A percentile compares a stretch with the other conserved stretches of the same genome.
These are phyloP conservation scores for Leavenworthia alabamica DNA, from an alignment of 345 rosid species.

Conservation along the genomic window DNA sequence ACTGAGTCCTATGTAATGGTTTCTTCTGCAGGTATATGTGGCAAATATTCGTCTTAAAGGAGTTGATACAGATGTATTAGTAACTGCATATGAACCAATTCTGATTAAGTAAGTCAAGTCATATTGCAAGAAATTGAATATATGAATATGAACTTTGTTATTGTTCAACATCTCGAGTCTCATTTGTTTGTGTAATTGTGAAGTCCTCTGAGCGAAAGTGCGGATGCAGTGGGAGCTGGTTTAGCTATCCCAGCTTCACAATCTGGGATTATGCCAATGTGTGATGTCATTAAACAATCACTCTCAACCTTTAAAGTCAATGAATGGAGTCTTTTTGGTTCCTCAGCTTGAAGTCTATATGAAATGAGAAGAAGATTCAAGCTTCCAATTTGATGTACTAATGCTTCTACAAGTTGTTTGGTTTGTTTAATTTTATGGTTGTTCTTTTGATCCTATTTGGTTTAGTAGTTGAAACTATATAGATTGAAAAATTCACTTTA, in stretches of 20 bases:
- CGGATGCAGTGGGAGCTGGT: conserved; percentile 65
- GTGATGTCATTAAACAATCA: conserved; percentile 59
- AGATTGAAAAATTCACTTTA: background rate
- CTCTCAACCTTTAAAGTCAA: conserved; percentile 62
- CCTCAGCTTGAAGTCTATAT: conserved; percentile 21
- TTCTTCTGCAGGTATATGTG: conserved; percentile 53
- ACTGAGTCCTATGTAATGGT: background rate
- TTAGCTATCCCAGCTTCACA: conserved; percentile 50
- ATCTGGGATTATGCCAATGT: conserved; percentile 55
- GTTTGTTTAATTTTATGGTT: background rate
- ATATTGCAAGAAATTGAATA: background rate
- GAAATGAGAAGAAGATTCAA: background rate
- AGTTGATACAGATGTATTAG: conserved; percentile 66
- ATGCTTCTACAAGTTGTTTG: background rate
- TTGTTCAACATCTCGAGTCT: background rate
- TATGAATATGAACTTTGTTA: background rate
- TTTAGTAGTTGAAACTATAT: background rate
- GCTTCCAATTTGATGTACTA: background rate
- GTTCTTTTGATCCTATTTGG: background rate
- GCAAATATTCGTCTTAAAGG: conserved; percentile 74
- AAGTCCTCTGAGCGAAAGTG: conserved; percentile 78
- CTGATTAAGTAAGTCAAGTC: conserved; percentile 48
- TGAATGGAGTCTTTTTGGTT: conserved; percentile 68
- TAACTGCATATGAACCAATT: conserved; percentile 67
- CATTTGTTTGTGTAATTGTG: conserved; percentile 8